Evolutionary conservation across 768 basidiomycete genomes (phyloP).

Genomic region (Psilocybe subaeruginosa): DNA sequence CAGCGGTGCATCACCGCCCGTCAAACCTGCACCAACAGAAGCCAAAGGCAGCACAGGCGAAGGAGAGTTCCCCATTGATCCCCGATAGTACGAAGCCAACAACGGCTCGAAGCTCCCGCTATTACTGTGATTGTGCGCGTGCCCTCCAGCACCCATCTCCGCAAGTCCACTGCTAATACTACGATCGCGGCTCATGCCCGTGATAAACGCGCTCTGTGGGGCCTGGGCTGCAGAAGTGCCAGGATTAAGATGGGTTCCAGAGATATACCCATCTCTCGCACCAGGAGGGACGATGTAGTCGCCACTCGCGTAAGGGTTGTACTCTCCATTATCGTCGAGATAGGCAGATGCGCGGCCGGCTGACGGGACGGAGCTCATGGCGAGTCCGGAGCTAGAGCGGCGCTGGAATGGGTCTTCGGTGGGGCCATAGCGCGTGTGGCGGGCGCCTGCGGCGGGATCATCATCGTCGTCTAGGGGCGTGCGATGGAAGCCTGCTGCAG

Average conservation of each 20-base stretch:
- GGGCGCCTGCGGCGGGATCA: slow-evolving; percentile 26
- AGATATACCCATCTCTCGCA: slow-evolving; percentile 42
- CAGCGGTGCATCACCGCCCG: background rate
- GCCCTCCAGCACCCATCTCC: slow-evolving; percentile 12
- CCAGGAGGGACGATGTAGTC: slow-evolving; percentile 40
- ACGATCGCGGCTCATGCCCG: slow-evolving; percentile 34
- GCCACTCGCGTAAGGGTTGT: slow-evolving; percentile 52
- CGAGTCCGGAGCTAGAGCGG: slow-evolving; percentile 41
- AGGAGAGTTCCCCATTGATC: slow-evolving; percentile 4
- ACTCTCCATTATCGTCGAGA: slow-evolving; percentile 34
- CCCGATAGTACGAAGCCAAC: slow-evolving; percentile 22
- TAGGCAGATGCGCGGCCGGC: slow-evolving; percentile 37
- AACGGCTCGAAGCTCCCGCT: slow-evolving; percentile 29
- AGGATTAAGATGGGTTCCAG: slow-evolving; percentile 32
- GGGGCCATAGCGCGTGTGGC: slow-evolving; percentile 49
- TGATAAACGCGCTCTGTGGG: slow-evolving; percentile 37
- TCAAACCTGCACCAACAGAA: background rate
- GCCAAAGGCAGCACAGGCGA: background rate
- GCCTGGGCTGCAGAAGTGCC: slow-evolving; percentile 29
- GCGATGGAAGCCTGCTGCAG: slow-evolving; percentile 72
- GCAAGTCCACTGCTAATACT: slow-evolving; percentile 30
- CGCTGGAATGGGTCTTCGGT: slow-evolving; percentile 27
- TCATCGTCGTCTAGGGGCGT: slow-evolving; percentile 68
- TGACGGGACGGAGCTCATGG: slow-evolving; percentile 21
- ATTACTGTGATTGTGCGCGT: slow-evolving; percentile 30